Conservation (phyloP, 2,329 filamentous ascomycete species). For the Pseudogymnoascus sp. region DNA sequence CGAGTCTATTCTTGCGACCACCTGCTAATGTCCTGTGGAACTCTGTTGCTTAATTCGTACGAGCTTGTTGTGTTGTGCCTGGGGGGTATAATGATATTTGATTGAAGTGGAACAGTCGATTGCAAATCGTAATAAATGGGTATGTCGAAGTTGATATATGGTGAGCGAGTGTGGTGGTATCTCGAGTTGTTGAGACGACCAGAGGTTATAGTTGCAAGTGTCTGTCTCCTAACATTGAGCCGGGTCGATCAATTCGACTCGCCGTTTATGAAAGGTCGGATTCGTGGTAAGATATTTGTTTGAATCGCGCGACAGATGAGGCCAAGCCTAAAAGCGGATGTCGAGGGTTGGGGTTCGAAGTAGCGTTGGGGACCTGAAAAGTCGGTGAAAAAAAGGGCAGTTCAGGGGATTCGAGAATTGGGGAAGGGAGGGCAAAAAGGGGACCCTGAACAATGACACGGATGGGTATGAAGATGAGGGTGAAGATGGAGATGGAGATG, state of each 20-base stretch:
- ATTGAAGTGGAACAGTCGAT: not conserved
- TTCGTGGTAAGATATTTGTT: not conserved
- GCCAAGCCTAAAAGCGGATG: not conserved
- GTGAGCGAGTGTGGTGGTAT: slow-evolving; percentile 3
- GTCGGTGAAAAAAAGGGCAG: not conserved
- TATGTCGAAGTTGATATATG: not conserved
- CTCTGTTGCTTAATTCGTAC: not conserved
- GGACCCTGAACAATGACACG: not conserved
- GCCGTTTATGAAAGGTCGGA: not conserved
- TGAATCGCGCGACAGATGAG: not conserved
- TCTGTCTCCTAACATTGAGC: not conserved
- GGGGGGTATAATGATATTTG: slow-evolving; percentile 1
- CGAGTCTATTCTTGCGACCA: not conserved
- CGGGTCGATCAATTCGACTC: not conserved
- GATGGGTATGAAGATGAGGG: not conserved
- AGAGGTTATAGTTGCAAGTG: not conserved
- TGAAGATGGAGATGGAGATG: not conserved
- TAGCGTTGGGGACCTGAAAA: slow-evolving; percentile 2
- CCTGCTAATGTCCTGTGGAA: not conserved
- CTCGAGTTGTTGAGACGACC: not conserved
- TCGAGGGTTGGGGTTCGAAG: slow-evolving; percentile 2
- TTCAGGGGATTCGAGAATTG: not conserved
- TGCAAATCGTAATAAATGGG: slow-evolving; percentile 2
- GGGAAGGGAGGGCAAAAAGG: not conserved
- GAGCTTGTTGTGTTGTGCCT: slow-evolving; percentile 1